phyloP scores from a whole-genome alignment of 345 rosid species.

The Toxicodendron radicans region DNA sequence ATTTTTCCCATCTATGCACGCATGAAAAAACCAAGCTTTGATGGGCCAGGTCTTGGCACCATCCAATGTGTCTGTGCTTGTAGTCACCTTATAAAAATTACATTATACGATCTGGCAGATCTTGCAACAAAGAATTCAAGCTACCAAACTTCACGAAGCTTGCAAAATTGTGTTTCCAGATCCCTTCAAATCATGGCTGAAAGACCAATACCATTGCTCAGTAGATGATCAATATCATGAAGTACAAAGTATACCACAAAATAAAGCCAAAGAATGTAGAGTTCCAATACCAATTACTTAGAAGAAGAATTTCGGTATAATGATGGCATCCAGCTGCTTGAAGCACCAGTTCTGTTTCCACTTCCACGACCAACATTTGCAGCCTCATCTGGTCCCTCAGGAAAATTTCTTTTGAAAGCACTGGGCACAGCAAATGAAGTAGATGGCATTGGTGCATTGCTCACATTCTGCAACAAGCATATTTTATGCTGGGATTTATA shows the following conservation, averaged over 20 bases:
- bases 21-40: conserved; percentile 20
- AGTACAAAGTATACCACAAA: neutral
- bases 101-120: conserved; percentile 9
- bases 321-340: conserved; percentile 38
- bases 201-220: neutral
- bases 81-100: conserved; percentile 27
- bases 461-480: conserved; percentile 25
- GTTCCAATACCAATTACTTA: conserved; percentile 26
- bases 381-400: conserved; percentile 27
- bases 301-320: conserved; percentile 34
- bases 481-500: conserved; percentile 6
- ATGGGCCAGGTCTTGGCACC: conserved; percentile 25
- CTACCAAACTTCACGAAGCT: conserved; percentile 22
- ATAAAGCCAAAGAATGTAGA: neutral
- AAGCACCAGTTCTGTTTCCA: conserved; percentile 35
- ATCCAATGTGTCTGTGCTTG: conserved; percentile 26
- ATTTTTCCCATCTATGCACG: conserved; percentile 25
- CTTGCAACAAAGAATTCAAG: conserved; percentile 16
- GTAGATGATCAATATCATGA: conserved; percentile 8
- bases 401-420: conserved; percentile 24
- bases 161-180: conserved; percentile 5
- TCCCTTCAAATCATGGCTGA: conserved; percentile 23
- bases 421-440: conserved; percentile 29
- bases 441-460: conserved; percentile 28
- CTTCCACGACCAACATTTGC: conserved; percentile 18